Conservation (phyloP, 1,284 basidiomycete species). For the Rhodotorula glutinis region DNA sequence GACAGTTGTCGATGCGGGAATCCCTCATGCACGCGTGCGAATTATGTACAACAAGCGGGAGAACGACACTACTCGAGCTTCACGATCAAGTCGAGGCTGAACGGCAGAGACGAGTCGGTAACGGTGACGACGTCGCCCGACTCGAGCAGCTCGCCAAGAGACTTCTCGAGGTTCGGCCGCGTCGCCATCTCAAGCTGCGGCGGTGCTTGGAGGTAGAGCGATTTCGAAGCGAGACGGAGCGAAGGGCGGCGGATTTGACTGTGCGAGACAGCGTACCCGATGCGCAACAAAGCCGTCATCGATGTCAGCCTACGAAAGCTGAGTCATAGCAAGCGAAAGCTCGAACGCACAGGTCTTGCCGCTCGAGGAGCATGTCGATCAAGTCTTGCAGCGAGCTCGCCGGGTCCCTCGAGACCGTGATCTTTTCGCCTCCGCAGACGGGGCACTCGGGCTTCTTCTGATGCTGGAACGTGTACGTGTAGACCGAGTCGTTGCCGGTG, state of each 20-base stretch:
- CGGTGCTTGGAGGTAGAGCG: conserved; percentile 89
- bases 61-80: conserved; percentile 25
- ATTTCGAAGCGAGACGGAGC: conserved; percentile 59
- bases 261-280: conserved; percentile 11
- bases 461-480: conserved; percentile 96
- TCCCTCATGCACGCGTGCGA: too few relatives aligned
- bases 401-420: conserved; percentile 57
- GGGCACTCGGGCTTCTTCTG: conserved; percentile 91
- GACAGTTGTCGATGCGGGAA: too few relatives aligned
- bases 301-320: rapidly evolving
- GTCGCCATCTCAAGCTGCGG: conserved; percentile 83
- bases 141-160: conserved; percentile 69
- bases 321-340: conserved; percentile 1
- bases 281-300: too few relatives aligned
- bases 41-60: background rate
- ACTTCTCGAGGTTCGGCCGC: conserved; percentile 81
- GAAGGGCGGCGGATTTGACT: conserved; percentile 65
- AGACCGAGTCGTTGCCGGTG: conserved; percentile 90
- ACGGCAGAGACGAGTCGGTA: conserved; percentile 82
- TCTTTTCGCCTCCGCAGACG: conserved; percentile 88
- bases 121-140: conserved; percentile 57
- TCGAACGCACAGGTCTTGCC: conserved; percentile 73
- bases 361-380: conserved; percentile 78
- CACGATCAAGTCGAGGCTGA: conserved; percentile 66
- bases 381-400: conserved; percentile 77